Evolutionary conservation across 768 basidiomycete species (phyloP).

Genomic region (Russula abietina): DNA sequence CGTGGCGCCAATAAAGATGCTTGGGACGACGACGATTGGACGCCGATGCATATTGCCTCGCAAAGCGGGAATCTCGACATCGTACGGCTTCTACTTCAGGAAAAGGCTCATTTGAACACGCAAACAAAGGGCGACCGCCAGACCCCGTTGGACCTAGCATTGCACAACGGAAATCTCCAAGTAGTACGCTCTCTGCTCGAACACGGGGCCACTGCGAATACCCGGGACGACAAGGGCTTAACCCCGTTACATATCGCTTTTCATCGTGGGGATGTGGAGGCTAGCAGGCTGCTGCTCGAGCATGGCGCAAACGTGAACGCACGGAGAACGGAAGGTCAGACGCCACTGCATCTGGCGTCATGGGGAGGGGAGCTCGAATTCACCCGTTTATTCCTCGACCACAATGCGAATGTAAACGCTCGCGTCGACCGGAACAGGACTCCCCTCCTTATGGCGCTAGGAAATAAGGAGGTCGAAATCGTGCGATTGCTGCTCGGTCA

Average conservation of each 20-base stretch:
- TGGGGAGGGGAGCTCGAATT: not conserved
- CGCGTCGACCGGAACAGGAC: not conserved
- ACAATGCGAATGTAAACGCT: not conserved
- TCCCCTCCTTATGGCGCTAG: not conserved
- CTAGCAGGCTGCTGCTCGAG: not conserved
- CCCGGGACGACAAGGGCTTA: not conserved
- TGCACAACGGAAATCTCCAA: not conserved
- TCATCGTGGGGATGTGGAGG: not conserved
- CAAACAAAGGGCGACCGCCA: not conserved
- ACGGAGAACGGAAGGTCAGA: not conserved
- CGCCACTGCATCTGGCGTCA: not conserved
- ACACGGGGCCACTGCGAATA: not conserved
- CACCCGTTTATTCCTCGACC: not conserved
- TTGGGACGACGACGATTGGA: slow-evolving; percentile 1
- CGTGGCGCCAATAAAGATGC: not conserved
- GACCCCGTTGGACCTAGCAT: not conserved
- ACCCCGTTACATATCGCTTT: slow-evolving; percentile 1
- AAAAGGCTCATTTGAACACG: not conserved
- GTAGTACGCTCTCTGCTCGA: not conserved
- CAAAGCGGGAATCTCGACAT: slow-evolving; percentile 1
- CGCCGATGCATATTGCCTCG: not conserved
- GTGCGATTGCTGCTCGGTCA: not conserved
- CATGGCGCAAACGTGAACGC: not conserved
- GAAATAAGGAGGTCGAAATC: not conserved
- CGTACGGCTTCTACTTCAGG: not conserved